A percentile compares a stretch with the other conserved stretches of the same genome.
phyloP scores from a whole-genome alignment of 345 rosid species.

The Eucalyptus dawsonii region DNA sequence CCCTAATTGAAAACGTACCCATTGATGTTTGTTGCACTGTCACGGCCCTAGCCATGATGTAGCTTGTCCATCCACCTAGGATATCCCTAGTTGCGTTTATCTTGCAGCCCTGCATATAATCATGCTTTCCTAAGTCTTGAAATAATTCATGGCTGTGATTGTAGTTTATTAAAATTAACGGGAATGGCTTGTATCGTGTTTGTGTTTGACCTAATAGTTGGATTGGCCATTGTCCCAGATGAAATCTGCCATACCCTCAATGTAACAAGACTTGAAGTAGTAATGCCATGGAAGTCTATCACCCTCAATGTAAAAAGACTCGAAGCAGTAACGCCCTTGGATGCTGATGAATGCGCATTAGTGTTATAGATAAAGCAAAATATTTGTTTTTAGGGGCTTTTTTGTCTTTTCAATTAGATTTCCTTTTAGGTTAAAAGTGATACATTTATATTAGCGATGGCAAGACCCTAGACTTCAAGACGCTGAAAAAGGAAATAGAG shows the following conservation, averaged over 20 bases:
- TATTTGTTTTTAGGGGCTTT: too few species aligned
- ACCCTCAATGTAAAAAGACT: conserved; percentile 29
- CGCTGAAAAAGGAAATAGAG: too few species aligned
- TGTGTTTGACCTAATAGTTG: conserved; percentile 12
- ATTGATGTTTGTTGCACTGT: background rate
- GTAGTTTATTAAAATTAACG: background rate
- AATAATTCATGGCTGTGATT: background rate
- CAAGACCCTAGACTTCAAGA: too few species aligned
- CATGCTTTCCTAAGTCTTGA: background rate
- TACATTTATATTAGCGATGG: too few species aligned
- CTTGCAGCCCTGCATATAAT: background rate
- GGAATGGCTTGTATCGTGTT: background rate
- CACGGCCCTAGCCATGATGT: background rate
- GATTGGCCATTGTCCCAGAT: conserved; percentile 41
- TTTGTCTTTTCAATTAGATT: too few species aligned
- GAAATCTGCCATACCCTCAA: conserved; percentile 38
- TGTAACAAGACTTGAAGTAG: conserved; percentile 20
- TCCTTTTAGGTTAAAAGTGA: too few species aligned
- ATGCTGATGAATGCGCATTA: conserved; percentile 18
- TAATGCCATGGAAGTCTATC: conserved; percentile 21
- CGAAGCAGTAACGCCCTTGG: conserved; percentile 12
- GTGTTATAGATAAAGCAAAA: too few species aligned
- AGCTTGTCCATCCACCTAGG: background rate
- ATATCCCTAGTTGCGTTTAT: background rate
- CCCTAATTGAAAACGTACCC: background rate